Percentiles rank a stretch among this genome's conserved stretches.
phyloP scores from a whole-genome alignment of 2,329 filamentous ascomycete species.

The Pleurostoma richardsiae region DNA sequence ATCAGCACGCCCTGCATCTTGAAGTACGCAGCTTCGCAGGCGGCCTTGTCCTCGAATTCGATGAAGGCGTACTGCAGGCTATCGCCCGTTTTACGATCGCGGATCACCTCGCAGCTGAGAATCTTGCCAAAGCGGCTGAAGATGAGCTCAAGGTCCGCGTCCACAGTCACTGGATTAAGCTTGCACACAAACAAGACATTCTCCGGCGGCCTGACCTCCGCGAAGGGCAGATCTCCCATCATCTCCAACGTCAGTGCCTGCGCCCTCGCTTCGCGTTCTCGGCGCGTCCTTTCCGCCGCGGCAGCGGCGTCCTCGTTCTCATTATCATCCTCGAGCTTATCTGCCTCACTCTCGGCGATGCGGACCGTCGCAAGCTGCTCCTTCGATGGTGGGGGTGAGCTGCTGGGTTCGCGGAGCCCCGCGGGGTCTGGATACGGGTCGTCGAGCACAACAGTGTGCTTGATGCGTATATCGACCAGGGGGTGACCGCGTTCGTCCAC shows the following conservation, averaged over 20 bases:
- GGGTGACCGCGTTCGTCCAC: conserved; percentile 82
- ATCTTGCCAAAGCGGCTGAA: conserved; percentile 97
- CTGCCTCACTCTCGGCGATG: conserved; percentile 78
- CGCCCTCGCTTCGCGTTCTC: conserved; percentile 86
- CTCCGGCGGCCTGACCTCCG: conserved; percentile 94
- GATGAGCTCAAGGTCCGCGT: conserved; percentile 90
- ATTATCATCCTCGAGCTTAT: conserved; percentile 66
- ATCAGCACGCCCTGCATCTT: conserved; percentile 99
- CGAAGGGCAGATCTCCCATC: conserved; percentile 95
- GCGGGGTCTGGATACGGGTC: conserved; percentile 84
- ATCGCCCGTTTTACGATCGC: conserved; percentile 89
- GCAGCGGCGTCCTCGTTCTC: conserved; percentile 63
- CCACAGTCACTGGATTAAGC: conserved; percentile 91
- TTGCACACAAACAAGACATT: conserved; percentile 99
- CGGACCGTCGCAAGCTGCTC: conserved; percentile 87
- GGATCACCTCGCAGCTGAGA: conserved; percentile 90
- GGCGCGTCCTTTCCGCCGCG: conserved; percentile 70
- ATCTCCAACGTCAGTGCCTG: conserved; percentile 95
- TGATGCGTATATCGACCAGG: conserved; percentile 89
- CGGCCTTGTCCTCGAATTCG: conserved; percentile 87
- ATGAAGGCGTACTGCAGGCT: conserved; percentile 97
- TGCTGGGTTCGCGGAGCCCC: conserved; percentile 69
- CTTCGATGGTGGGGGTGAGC: conserved; percentile 75
- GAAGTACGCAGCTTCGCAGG: conserved; percentile 93
- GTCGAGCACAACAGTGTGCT: conserved; percentile 87